These are phyloP conservation scores for Raffaelea ambrosiae DNA, from an alignment of 2,329 filamentous ascomycete species.

Conservation along the genomic window DNA sequence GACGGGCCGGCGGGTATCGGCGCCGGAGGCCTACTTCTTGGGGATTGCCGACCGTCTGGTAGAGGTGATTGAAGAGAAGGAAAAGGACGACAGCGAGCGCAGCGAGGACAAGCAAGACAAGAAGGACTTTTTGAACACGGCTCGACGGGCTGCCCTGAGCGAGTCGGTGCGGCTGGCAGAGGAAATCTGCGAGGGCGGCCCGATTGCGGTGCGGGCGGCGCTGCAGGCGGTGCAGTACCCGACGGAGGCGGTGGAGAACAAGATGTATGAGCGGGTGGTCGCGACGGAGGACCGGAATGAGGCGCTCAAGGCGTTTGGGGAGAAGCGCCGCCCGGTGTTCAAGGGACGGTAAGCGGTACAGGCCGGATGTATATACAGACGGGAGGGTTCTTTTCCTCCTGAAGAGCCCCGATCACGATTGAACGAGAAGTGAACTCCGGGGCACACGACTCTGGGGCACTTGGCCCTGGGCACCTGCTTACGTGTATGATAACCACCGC, in stretches of 20 bases:
- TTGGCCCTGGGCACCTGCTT: no score
- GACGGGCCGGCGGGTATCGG: slow-evolving; percentile 78
- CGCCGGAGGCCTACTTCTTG: slow-evolving; percentile 81
- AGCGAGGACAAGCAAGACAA: slow-evolving; percentile 28
- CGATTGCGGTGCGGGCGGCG: slow-evolving; percentile 71
- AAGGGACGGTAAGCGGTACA: slow-evolving; percentile 46
- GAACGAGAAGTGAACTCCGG: no score
- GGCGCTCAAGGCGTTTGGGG: slow-evolving; percentile 73
- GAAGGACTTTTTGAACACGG: slow-evolving; percentile 40
- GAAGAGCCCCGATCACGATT: no score
- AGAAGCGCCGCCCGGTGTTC: slow-evolving; percentile 53
- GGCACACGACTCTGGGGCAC: no score
- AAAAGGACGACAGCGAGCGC: slow-evolving; percentile 22
- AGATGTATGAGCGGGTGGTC: slow-evolving; percentile 77
- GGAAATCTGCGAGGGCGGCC: slow-evolving; percentile 77
- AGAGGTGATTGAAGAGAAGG: slow-evolving; percentile 45
- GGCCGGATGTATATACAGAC: no score
- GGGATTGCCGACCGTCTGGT: slow-evolving; percentile 87
- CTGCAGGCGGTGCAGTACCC: slow-evolving; percentile 69
- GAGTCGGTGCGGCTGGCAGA: slow-evolving; percentile 71
- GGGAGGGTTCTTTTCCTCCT: no score
- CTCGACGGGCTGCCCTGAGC: slow-evolving; percentile 59
- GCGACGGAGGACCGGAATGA: slow-evolving; percentile 80
- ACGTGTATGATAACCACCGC: no score
- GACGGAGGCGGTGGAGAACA: slow-evolving; percentile 71